Evolutionary conservation across 257 asterid genomes (phyloP).

Genomic region (Penstemon newberryi): DNA sequence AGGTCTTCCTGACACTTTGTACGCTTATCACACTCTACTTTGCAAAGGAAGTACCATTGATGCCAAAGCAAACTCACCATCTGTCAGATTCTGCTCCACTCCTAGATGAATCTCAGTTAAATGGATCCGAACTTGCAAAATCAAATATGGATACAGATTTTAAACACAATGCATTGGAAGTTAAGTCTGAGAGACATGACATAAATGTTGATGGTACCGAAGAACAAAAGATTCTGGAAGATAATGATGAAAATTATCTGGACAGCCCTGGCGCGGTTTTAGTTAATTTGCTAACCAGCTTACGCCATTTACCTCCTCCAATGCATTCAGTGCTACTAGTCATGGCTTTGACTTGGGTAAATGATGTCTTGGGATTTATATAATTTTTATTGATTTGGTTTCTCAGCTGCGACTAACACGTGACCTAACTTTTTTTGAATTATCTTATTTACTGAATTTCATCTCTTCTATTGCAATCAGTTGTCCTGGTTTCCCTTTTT

Average conservation of each 20-base stretch:
- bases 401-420: not conserved
- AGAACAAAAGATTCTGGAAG: conserved; percentile 47
- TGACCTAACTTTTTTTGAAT: not conserved
- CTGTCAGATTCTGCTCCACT: conserved; percentile 90
- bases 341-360: conserved; percentile 99
- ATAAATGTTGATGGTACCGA: conserved; percentile 36
- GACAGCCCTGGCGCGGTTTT: conserved; percentile 98
- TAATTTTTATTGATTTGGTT: not conserved
- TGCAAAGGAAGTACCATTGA: conserved; percentile 84
- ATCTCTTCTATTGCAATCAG: conserved; percentile 41
- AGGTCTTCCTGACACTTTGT: conserved; percentile 79
- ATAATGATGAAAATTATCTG: conserved; percentile 42
- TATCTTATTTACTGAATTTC: conserved; percentile 22
- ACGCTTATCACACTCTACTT: conserved; percentile 87
- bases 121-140: conserved; percentile 48
- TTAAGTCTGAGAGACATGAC: conserved; percentile 45
- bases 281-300: conserved; percentile 88
- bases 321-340: conserved; percentile 94
- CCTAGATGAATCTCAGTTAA: conserved; percentile 51
- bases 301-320: conserved; percentile 94
- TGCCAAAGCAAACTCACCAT: conserved; percentile 46
- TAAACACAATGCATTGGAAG: conserved; percentile 30
- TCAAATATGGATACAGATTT: conserved; percentile 38
- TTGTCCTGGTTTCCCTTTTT: conserved; percentile 98
- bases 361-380: conserved; percentile 15